These are phyloP conservation scores for Cutaneotrichosporon sp. DNA, from an alignment of 1,284 basidiomycete genomes.

Conservation along the genomic window DNA sequence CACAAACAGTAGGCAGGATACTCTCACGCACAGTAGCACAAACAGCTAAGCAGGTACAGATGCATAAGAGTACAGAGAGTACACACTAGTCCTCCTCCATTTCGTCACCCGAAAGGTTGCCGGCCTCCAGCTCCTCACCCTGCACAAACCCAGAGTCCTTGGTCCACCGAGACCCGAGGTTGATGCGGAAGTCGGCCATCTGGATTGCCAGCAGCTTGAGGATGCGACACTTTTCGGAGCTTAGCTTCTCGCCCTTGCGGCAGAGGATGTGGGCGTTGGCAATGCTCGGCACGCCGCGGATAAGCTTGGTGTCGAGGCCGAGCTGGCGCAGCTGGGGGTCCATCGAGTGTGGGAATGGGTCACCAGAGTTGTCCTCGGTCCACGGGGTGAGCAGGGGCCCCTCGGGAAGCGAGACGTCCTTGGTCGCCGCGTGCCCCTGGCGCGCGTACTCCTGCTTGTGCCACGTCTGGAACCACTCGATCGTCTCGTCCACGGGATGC, in stretches of 20 bases:
- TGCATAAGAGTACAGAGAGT: conserved; percentile 15
- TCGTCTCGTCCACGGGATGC: conserved; percentile 79
- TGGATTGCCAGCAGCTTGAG: conserved; percentile 82
- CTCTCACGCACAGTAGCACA: not conserved
- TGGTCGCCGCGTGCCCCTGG: conserved; percentile 74
- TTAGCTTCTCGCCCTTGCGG: conserved; percentile 74
- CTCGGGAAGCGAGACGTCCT: conserved; percentile 72
- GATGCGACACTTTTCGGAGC: conserved; percentile 80
- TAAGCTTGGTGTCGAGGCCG: conserved; percentile 81
- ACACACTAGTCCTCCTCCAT: conserved; percentile 43
- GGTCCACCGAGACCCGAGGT: conserved; percentile 72
- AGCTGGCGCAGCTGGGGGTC: conserved; percentile 92
- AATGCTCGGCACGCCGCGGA: conserved; percentile 83
- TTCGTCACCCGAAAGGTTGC: conserved; percentile 25
- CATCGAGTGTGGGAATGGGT: conserved; percentile 90
- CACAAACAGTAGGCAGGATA: not conserved
- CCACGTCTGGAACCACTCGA: conserved; percentile 93
- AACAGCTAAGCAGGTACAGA: conserved; percentile 25
- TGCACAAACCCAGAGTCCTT: conserved; percentile 63
- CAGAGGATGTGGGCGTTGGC: conserved; percentile 79
- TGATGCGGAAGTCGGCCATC: conserved; percentile 76
- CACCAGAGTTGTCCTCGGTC: conserved; percentile 66
- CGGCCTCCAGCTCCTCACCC: conserved; percentile 59
- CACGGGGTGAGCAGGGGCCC: conserved; percentile 57
- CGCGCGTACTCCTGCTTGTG: conserved; percentile 88